Percentiles rank a stretch among this genome's conserved stretches.
Conservation (phyloP, 1,139 yeast genomes). For the Zygosaccharomyces pseudobailii region DNA sequence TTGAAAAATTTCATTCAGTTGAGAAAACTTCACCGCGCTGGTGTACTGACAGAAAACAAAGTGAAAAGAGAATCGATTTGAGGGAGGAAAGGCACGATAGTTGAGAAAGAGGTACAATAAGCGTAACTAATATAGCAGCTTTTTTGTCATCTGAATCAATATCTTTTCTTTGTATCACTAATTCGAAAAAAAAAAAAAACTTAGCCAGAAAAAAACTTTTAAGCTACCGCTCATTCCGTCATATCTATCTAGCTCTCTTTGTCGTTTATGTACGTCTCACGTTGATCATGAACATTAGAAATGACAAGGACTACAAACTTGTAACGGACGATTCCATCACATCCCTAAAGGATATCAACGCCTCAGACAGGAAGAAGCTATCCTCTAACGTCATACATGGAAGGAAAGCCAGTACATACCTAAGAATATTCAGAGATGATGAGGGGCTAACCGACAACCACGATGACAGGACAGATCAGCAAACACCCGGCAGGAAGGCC, state of each 20-base stretch:
- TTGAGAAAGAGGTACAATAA: background rate
- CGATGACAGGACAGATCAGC: background rate
- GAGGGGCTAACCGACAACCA: slow-evolving; percentile 12
- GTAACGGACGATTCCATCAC: slow-evolving; percentile 5
- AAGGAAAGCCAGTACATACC: slow-evolving; percentile 34
- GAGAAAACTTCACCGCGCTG: background rate
- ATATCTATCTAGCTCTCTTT: background rate
- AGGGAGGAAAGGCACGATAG: background rate
- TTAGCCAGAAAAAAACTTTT: background rate
- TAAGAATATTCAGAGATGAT: slow-evolving; percentile 33
- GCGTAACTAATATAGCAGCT: background rate
- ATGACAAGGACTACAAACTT: slow-evolving; percentile 1
- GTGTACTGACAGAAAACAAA: background rate
- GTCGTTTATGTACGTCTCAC: slow-evolving; percentile 1
- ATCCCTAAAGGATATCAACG: slow-evolving; percentile 22
- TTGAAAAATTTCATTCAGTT: background rate
- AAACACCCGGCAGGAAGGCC: slow-evolving; percentile 2
- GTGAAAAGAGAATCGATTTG: background rate
- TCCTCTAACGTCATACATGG: slow-evolving; percentile 24
- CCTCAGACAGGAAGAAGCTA: slow-evolving; percentile 20
- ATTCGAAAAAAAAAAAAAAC: background rate
- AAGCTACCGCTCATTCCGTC: background rate
- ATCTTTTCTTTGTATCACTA: background rate
- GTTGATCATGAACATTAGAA: slow-evolving; percentile 4
- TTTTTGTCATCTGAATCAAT: background rate